A percentile compares a stretch with the other conserved stretches of the same genome.
These are phyloP conservation scores for Prunus mongolica DNA, from an alignment of 306 rosid species.

Conservation along the genomic window DNA sequence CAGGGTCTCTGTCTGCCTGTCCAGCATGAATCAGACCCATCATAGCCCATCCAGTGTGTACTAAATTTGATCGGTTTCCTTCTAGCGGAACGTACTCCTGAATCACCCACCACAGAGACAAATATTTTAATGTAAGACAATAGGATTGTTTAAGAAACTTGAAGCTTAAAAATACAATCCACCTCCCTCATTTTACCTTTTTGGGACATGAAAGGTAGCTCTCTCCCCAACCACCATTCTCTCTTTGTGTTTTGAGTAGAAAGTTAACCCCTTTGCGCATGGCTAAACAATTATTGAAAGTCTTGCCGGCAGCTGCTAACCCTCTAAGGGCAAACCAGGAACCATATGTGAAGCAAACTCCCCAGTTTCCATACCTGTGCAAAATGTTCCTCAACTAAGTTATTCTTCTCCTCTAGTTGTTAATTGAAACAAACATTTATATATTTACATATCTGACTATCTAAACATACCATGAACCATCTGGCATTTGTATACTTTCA, in stretches of 20 bases:
- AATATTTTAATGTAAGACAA: neutral
- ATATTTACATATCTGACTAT: neutral
- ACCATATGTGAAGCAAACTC: constrained; percentile 62
- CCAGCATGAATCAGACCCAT: constrained; percentile 59
- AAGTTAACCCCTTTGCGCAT: constrained; percentile 48
- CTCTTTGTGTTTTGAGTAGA: constrained; percentile 40
- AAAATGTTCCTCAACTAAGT: neutral
- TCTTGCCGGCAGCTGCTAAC: constrained; percentile 51
- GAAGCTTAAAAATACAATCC: neutral
- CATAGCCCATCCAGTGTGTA: constrained; percentile 71
- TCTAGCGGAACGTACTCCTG: constrained; percentile 51
- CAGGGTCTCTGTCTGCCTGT: constrained; percentile 52
- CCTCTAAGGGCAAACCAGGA: constrained; percentile 63
- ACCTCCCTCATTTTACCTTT: constrained; percentile 24
- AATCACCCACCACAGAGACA: neutral
- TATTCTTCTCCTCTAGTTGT: no score
- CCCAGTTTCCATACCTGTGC: constrained; percentile 51
- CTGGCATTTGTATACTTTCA: constrained; percentile 5
- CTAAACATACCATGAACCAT: constrained; percentile 14
- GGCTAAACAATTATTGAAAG: constrained; percentile 34
- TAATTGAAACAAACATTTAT: neutral
- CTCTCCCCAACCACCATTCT: constrained; percentile 80
- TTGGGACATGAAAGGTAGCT: constrained; percentile 53
- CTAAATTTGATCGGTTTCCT: constrained; percentile 50
- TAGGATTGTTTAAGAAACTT: neutral